Evolutionary conservation across 2,329 filamentous ascomycete species (phyloP).

Genomic region (Dendrostoma leiphaemia): DNA sequence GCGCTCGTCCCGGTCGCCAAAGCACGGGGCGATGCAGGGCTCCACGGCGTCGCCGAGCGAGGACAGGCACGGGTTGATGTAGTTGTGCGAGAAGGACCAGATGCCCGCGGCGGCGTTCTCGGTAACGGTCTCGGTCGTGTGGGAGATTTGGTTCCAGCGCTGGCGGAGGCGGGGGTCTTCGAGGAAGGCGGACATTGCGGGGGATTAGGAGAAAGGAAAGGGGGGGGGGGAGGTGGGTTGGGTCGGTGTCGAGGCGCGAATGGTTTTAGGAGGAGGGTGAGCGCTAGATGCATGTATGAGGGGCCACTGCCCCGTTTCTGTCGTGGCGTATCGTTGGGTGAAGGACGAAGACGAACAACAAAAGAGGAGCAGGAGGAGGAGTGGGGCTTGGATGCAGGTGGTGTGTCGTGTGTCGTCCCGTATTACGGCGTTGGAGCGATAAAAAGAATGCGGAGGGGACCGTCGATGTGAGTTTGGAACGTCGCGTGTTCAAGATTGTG

Average conservation of each 20-base stretch:
- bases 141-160: conserved; percentile 87
- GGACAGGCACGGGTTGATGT: conserved; percentile 77
- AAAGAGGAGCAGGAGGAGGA: too few species aligned
- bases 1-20: conserved; percentile 72
- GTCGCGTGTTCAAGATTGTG: too few species aligned
- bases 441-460: too few species aligned
- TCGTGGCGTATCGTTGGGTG: not conserved
- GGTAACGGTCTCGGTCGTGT: conserved; percentile 86
- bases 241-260: not conserved
- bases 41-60: conserved; percentile 66
- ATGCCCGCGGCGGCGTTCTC: conserved; percentile 89
- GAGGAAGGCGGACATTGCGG: conserved; percentile 55
- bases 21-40: conserved; percentile 69
- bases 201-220: not conserved
- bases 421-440: too few species aligned
- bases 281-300: not conserved
- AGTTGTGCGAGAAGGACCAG: conserved; percentile 84
- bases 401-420: not conserved
- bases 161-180: conserved; percentile 88
- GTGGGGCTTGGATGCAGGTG: not conserved
- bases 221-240: not conserved
- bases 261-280: not conserved
- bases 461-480: too few species aligned
- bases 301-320: not conserved
- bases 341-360: too few species aligned